Conservation (phyloP, 768 basidiomycete genomes). For the Psilocybe azurescens region DNA sequence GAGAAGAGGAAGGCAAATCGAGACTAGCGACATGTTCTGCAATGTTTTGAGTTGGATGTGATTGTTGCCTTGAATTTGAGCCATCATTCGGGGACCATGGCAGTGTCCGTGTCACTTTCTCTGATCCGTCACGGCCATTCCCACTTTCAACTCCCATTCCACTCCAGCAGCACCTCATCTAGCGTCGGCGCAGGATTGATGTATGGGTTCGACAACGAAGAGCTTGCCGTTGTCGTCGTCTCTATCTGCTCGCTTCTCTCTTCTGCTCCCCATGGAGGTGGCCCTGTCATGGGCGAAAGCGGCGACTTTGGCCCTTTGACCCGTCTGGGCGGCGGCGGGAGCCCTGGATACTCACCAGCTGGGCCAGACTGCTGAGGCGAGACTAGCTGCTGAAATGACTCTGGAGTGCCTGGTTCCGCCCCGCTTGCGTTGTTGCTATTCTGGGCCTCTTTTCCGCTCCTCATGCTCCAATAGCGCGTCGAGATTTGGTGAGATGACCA, state of each 20-base stretch:
- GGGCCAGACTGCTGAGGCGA: background rate
- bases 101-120: constrained; percentile 3
- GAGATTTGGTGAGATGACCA: constrained; percentile 63
- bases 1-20: background rate
- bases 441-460: constrained; percentile 44
- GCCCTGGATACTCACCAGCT: constrained; percentile 36
- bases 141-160: background rate
- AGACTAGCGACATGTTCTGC: background rate
- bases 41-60: background rate
- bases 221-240: constrained; percentile 11
- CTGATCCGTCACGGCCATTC: constrained; percentile 16
- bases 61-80: constrained; percentile 6
- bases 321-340: constrained; percentile 57
- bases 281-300: background rate
- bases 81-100: constrained; percentile 8
- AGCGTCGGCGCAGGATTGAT: constrained; percentile 50
- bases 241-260: constrained; percentile 14
- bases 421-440: background rate
- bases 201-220: constrained; percentile 41
- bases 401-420: constrained; percentile 4
- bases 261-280: background rate
- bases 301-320: constrained; percentile 26
- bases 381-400: background rate
- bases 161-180: constrained; percentile 27
- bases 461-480: constrained; percentile 66